A percentile compares a stretch with the other conserved stretches of the same genome.
Evolutionary conservation across 2,329 filamentous ascomycete genomes (phyloP).

Genomic region (Sphaerulina vaccinii): DNA sequence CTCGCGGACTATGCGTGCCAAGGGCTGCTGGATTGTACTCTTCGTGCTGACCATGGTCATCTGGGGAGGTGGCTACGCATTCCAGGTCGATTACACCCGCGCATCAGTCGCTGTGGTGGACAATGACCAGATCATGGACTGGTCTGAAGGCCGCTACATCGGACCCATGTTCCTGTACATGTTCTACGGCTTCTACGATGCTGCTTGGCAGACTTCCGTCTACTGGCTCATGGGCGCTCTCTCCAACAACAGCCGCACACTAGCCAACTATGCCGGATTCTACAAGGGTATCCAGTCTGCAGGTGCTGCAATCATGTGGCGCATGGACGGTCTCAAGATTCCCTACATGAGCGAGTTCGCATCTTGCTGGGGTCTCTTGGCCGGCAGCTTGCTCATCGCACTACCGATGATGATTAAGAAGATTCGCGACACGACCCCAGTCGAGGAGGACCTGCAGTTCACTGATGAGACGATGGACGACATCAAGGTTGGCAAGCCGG

Average conservation of each 20-base stretch:
- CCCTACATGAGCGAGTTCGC: conserved; percentile 72
- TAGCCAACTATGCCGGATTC: conserved; percentile 87
- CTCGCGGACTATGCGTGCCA: conserved; percentile 67
- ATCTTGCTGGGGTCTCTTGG: conserved; percentile 72
- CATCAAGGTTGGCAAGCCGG: conserved; percentile 46
- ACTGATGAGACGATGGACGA: conserved; percentile 79
- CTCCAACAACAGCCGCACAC: conserved; percentile 86
- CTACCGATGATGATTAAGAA: conserved; percentile 75
- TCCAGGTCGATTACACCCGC: conserved; percentile 62
- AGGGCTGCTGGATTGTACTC: conserved; percentile 60
- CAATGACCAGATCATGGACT: conserved; percentile 56
- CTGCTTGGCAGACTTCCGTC: conserved; percentile 82
- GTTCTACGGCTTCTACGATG: conserved; percentile 87
- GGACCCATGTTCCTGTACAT: conserved; percentile 87
- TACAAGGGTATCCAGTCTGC: conserved; percentile 92
- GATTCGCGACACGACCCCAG: conserved; percentile 74
- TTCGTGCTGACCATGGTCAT: conserved; percentile 70
- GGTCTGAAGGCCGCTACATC: conserved; percentile 65
- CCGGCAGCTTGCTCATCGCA: conserved; percentile 71
- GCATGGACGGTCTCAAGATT: conserved; percentile 62
- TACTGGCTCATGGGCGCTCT: conserved; percentile 97
- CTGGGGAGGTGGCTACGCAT: conserved; percentile 82
- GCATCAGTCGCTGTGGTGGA: conserved; percentile 28
- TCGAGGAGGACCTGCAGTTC: conserved; percentile 81
- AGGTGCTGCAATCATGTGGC: conserved; percentile 73